Conservation (phyloP, 1,139 yeast genomes). For the Diutina ranongensis region DNA sequence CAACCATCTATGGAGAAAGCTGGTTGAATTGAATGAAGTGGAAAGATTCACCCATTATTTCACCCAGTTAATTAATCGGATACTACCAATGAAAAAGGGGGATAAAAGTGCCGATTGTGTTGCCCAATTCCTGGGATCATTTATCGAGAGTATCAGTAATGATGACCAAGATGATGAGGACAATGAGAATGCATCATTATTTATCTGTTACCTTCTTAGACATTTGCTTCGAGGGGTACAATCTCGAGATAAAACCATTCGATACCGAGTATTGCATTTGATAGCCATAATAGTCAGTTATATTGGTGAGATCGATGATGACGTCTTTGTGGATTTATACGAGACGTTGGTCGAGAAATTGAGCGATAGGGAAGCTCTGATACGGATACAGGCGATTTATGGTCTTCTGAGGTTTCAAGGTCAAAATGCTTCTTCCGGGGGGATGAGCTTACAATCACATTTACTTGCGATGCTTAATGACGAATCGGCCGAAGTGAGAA, state of each 20-base stretch:
- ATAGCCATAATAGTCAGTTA: conserved; percentile 64
- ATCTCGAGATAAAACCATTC: conserved; percentile 63
- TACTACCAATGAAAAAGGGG: conserved; percentile 57
- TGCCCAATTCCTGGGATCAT: conserved; percentile 61
- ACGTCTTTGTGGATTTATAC: conserved; percentile 51
- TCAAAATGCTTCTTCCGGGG: conserved; percentile 15
- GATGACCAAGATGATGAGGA: background rate
- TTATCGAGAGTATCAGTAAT: conserved; percentile 36
- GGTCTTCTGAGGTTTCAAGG: conserved; percentile 74
- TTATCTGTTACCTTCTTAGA: conserved; percentile 47
- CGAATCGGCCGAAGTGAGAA: conserved; percentile 77
- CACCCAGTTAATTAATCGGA: conserved; percentile 48
- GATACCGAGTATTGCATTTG: conserved; percentile 73
- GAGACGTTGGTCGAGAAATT: conserved; percentile 53
- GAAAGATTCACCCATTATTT: conserved; percentile 51
- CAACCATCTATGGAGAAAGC: conserved; percentile 45
- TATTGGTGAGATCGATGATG: conserved; percentile 68
- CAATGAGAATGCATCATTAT: conserved; percentile 14
- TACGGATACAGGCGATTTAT: conserved; percentile 73
- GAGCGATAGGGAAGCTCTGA: conserved; percentile 67
- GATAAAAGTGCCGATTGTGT: conserved; percentile 70
- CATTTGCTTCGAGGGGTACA: conserved; percentile 68
- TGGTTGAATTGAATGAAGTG: conserved; percentile 39
- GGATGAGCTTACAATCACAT: conserved; percentile 34
- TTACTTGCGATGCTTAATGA: conserved; percentile 58